A percentile compares a stretch with the other conserved stretches of the same genome.
These are phyloP conservation scores for Kodamaea nitidulidarum DNA, from an alignment of 805 yeast genomes.

Conservation along the genomic window DNA sequence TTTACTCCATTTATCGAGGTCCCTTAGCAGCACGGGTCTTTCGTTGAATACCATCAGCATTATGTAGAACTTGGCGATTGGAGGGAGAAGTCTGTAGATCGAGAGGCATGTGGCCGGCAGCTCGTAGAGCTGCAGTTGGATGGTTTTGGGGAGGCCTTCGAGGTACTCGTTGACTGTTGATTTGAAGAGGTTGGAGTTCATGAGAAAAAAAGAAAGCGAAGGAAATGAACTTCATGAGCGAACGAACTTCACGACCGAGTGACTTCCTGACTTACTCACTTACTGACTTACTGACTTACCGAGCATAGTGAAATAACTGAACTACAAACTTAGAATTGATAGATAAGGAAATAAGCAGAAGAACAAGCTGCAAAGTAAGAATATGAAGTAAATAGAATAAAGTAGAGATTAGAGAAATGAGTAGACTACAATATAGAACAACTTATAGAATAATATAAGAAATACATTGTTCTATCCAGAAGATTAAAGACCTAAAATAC, in stretches of 20 bases:
- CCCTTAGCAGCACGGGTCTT: slow-evolving; percentile 60
- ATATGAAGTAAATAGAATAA: too few relatives aligned
- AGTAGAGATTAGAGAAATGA: too few relatives aligned
- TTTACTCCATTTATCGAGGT: slow-evolving; percentile 73
- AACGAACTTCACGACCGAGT: background rate
- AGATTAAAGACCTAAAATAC: too few relatives aligned
- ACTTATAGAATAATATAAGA: too few relatives aligned
- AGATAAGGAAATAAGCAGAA: too few relatives aligned
- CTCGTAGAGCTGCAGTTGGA: slow-evolving; percentile 77
- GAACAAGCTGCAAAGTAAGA: too few relatives aligned
- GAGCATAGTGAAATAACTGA: too few relatives aligned
- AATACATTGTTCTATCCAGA: too few relatives aligned
- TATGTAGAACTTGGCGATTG: slow-evolving; percentile 82
- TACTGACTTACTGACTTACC: too few relatives aligned
- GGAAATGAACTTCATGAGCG: background rate
- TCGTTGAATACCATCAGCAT: slow-evolving; percentile 85
- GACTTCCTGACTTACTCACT: too few relatives aligned
- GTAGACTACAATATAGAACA: too few relatives aligned
- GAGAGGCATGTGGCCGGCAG: slow-evolving; percentile 92
- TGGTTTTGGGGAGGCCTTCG: slow-evolving; percentile 82
- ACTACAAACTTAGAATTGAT: too few relatives aligned
- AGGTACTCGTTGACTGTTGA: slow-evolving; percentile 82
- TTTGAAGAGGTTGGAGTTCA: slow-evolving; percentile 42
- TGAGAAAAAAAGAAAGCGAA: background rate
- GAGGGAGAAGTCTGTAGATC: slow-evolving; percentile 83